Evolutionary conservation across 306 rosid genomes (phyloP).

Genomic region (Prinsepia uniflora): DNA sequence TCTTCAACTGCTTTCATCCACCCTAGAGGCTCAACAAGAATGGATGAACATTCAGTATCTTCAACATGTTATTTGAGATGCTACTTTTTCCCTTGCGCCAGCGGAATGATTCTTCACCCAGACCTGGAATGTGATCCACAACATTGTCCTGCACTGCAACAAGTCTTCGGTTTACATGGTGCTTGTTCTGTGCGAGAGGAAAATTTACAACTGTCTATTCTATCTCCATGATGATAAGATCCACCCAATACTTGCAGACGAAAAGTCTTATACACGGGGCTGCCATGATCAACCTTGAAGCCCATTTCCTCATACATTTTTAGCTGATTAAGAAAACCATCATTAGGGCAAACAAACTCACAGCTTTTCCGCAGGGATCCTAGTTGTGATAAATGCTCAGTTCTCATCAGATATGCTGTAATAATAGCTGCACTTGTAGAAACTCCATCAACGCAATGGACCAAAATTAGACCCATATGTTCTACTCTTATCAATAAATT

Average conservation of each 20-base stretch:
- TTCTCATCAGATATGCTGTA: slow-evolving; percentile 87
- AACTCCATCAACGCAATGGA: slow-evolving; percentile 98
- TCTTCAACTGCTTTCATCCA: slow-evolving; percentile 99
- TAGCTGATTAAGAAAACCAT: slow-evolving; percentile 90
- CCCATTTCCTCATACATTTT: slow-evolving; percentile 89
- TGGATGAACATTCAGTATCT: slow-evolving; percentile 82
- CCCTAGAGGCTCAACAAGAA: slow-evolving; percentile 82
- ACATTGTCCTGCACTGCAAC: slow-evolving; percentile 82
- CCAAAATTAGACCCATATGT: slow-evolving; percentile 82
- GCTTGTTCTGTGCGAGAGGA: slow-evolving; percentile 49
- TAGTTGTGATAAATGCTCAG: slow-evolving; percentile 66
- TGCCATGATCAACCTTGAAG: slow-evolving; percentile 75
- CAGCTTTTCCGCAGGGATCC: slow-evolving; percentile 69
- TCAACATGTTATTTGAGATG: too few species aligned
- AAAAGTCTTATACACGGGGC: slow-evolving; percentile 71
- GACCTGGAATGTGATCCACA: slow-evolving; percentile 80
- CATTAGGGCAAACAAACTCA: slow-evolving; percentile 89
- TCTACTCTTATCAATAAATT: slow-evolving; percentile 66
- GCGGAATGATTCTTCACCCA: slow-evolving; percentile 68
- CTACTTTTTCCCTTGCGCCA: slow-evolving; percentile 75
- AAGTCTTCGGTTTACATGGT: slow-evolving; percentile 38
- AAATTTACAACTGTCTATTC: slow-evolving; percentile 71
- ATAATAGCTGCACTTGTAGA: slow-evolving; percentile 95
- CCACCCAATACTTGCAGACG: slow-evolving; percentile 70
- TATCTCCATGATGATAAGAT: slow-evolving; percentile 59